A percentile compares a stretch with the other conserved stretches of the same genome.
phyloP scores from a whole-genome alignment of 1,139 yeast species.

The Debaryomyces udenii region DNA sequence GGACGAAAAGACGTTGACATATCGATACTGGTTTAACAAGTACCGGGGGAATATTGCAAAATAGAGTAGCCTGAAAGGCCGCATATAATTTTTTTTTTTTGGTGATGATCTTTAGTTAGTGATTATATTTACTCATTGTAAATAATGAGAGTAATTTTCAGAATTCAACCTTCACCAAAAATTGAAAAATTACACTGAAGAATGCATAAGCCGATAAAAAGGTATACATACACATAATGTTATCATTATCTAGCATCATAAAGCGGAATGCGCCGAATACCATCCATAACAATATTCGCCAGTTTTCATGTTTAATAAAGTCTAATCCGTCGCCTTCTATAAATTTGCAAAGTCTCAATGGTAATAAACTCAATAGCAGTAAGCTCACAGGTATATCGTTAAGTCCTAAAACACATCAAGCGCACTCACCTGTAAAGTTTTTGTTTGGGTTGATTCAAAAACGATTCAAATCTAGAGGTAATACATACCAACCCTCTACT shows the following conservation, averaged over 20 bases:
- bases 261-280: not conserved
- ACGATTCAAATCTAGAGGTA: conserved; percentile 89
- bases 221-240: not conserved
- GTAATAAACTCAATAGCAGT: not conserved
- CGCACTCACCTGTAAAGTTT: conserved; percentile 24
- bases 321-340: conserved; percentile 15
- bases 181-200: not conserved
- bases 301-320: conserved; percentile 21
- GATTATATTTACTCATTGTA: conserved; percentile 6
- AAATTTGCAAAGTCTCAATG: conserved; percentile 5
- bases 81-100: conserved; percentile 11
- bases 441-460: conserved; percentile 49
- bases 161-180: conserved; percentile 1
- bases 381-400: conserved; percentile 3
- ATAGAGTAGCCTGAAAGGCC: conserved; percentile 6
- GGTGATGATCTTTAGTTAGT: conserved; percentile 11
- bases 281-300: conserved; percentile 12
- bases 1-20: conserved; percentile 33
- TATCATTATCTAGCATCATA: not conserved
- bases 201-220: not conserved
- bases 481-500: conserved; percentile 93
- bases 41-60: not conserved
- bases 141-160: too few species aligned
- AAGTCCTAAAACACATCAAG: conserved; percentile 5
- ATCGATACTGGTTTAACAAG: not conserved